Base-by-base conservation (phyloP, 805 yeast species). In the Jamesozyma piceae region DNA sequence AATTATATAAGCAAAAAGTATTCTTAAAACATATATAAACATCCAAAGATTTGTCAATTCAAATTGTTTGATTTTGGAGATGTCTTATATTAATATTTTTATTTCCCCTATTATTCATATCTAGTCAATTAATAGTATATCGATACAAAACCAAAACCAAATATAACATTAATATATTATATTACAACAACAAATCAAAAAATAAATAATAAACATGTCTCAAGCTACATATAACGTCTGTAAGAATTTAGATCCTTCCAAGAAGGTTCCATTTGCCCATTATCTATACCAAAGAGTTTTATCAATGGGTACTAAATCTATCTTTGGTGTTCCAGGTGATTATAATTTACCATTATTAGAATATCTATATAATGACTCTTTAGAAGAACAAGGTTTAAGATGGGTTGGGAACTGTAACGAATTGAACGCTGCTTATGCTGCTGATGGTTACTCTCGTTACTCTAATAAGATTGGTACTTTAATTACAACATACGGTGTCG, bases 391-490 rank as follows among this genome's bases (percentile, higher is more conserved):
- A 30, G 68, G 67, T 9, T 58, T 82, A 51, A 64, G 75, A 41
- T 87, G 94, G 85, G 69, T 84, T 38, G 95, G 95, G 20, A 77
- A 78, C 46, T 85, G 95, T 66, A 88, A 88, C 57, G 97, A 88
- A 65, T 71, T 88, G 49, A 89, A 88, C 57, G 81, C 92, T 3
- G 92, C 94, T 8, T 88, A 89, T 58, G 79, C 92, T 5, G 89
- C 90, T 6, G 96, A 89, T 60, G 97, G 96, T 4, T 89, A 85
- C 55, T 77, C 92, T 17, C 73, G 90, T 47, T 67, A 68, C 35
- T 70, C 79, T 24, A 68, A 71, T 38, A 72, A 75, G n/a, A 73
- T 83, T 5, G 85, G 87, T 41, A 87, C 78, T 18, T 60, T 77
- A 33, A 62, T 76, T 42, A 64, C 69, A 3, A 87, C 96, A 3